Percentiles rank a stretch among this genome's conserved stretches.
Evolutionary conservation across 1,139 yeast species (phyloP).

Genomic region (Blastobotrys arbuscula): DNA sequence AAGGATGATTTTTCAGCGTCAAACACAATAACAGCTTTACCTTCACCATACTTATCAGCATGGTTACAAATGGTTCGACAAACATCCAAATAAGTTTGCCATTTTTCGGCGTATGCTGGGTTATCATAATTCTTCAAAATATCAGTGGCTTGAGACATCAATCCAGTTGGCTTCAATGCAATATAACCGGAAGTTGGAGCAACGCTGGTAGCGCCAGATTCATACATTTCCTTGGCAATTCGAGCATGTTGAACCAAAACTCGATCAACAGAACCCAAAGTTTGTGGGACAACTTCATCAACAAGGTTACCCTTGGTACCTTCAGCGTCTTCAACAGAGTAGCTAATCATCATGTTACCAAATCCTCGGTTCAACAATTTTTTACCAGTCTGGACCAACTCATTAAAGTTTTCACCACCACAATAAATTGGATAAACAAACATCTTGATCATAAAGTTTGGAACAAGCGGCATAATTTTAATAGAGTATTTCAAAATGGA

Average conservation of each 20-base stretch:
- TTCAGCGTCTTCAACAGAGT: constrained; percentile 90
- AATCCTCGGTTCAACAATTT: constrained; percentile 67
- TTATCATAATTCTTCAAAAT: constrained; percentile 59
- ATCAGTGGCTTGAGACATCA: constrained; percentile 68
- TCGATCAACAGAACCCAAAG: constrained; percentile 54
- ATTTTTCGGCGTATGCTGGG: constrained; percentile 48
- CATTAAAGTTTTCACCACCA: constrained; percentile 77
- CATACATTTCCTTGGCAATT: constrained; percentile 22
- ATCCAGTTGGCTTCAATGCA: constrained; percentile 92
- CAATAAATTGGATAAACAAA: constrained; percentile 80
- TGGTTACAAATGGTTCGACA: constrained; percentile 57
- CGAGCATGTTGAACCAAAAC: constrained; percentile 75
- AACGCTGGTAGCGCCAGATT: constrained; percentile 46
- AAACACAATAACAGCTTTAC: constrained; percentile 78
- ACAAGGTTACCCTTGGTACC: constrained; percentile 49
- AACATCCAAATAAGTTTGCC: constrained; percentile 57
- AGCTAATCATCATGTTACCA: constrained; percentile 88
- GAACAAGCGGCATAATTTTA: constrained; percentile 42
- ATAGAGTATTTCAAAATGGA: constrained; percentile 31
- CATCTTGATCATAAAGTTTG: constrained; percentile 61
- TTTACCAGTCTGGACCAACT: constrained; percentile 66
- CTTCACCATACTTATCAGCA: constrained; percentile 68
- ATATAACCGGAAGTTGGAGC: constrained; percentile 39
- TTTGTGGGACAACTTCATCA: constrained; percentile 60
- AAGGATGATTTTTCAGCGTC: constrained; percentile 90